Evolutionary conservation across 768 basidiomycete species (phyloP), one percentile per base, ranked within the genome.

Genomic region (Xerocomus spinulosus): DNA sequence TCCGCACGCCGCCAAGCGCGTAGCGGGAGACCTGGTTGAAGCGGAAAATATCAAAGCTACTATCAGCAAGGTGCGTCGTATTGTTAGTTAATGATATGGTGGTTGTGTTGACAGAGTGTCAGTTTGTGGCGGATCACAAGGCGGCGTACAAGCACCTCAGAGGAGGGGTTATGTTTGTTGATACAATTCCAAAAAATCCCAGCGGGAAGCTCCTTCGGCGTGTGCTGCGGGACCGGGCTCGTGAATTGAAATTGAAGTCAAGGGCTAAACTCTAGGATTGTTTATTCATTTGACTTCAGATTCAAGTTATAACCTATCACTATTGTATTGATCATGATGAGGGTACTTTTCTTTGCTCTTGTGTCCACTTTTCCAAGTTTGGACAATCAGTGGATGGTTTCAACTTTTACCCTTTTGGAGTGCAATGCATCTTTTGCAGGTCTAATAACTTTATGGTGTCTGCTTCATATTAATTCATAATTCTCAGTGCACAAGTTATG

Each of bases 111-210:
- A 14, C 20, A 14, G 17, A 10, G 26, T 6, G 23, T 13, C 32
- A 82, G 81, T 72, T 76, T 47, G 80, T 82, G 30, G 76, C 78
- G 5, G 68, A 72, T 42, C 75, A 74, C 49, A 82, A 82, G 54
- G 68, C 73, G 14, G 61, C 66, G 12, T 83, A 85, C 59, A 85
- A 85, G 58, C 76, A 71, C 45, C 66, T 85, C 32, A 70, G 71
- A 0, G 82, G 79, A 3, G 82, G 82, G 0, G 78, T 85, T 10
- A 76, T 79, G 52, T 76, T 83, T 45, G 61, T 79, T 5, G 63
- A 74, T 35, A 57, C 56, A 12, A 80, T 85, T 26, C 83, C 83
- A 0, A 83, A 76, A 55, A 83, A 80, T 45, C 80, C 83, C 8
- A 81, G 77, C 51, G 83, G 83, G 28, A 81, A 80, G 43, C 59